These are phyloP conservation scores for Pichia phayaonensis DNA, from an alignment of 805 yeast genomes.

Conservation along the genomic window DNA sequence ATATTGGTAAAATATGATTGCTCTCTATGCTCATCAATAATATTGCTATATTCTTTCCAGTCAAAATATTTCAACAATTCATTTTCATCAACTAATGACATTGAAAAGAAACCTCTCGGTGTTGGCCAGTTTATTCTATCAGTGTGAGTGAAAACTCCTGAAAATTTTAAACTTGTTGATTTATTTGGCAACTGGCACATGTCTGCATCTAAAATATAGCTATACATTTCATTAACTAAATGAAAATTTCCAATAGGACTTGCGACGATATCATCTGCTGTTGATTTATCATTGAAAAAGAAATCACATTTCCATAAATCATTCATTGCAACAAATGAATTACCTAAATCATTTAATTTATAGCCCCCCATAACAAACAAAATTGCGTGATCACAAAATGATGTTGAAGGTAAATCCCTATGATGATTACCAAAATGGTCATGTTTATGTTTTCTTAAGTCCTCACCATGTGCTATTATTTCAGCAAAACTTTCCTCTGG, in stretches of 20 bases:
- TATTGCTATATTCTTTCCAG: conserved; percentile 1
- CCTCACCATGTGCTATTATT: too few species aligned
- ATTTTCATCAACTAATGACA: conserved; percentile 17
- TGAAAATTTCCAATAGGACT: conserved; percentile 27
- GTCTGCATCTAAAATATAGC: conserved; percentile 14
- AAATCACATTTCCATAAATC: conserved; percentile 30
- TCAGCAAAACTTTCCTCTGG: neutral
- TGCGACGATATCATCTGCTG: conserved; percentile 24
- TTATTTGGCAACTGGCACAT: conserved; percentile 12
- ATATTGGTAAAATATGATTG: too few species aligned
- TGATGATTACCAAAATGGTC: neutral
- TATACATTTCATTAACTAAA: conserved; percentile 15
- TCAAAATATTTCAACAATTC: conserved; percentile 6
- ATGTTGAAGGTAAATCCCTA: neutral
- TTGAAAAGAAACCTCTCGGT: conserved; percentile 25
- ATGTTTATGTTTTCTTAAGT: neutral
- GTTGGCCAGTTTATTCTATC: conserved; percentile 23
- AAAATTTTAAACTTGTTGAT: conserved; percentile 9
- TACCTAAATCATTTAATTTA: conserved; percentile 25
- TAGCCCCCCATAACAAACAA: conserved; percentile 45
- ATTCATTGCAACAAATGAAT: conserved; percentile 26
- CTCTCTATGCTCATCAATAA: neutral
- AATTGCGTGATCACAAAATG: conserved; percentile 24
- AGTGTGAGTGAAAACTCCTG: conserved; percentile 21
- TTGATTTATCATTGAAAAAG: conserved; percentile 27